Base-by-base conservation (phyloP, 768 basidiomycete genomes). In the Mycena indigotica region DNA sequence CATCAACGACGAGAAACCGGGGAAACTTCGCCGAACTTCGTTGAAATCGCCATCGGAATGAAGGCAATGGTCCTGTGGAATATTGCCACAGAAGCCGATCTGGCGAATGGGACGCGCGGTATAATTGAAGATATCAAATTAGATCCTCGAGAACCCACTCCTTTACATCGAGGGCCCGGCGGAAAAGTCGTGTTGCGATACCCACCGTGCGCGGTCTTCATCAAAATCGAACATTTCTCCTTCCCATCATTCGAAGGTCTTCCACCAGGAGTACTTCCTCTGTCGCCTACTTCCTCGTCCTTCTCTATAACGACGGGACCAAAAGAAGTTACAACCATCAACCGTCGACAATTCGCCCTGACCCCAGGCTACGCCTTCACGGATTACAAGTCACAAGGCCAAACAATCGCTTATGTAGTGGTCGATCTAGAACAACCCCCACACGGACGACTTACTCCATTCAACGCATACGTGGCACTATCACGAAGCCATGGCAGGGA, bases 61-160 rank as follows among this genome's bases (percentile, higher is more conserved):
- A 12, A n/a, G 24, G 53, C 24, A 5, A 55, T 55, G 53, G 53
- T 55, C 40, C 21, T 44, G 25, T 24, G 21, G 23, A 55, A 55
- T 28, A 55, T 55, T 28, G 21, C 44, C 12, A 49, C 53, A 10
- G 24, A 55, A 8, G 21, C 53, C 19, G 53, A 55, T 46, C 44
- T 55, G 13, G 53, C 53, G 5, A 55, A 55, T 28, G 53, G 53
- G 8, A 55, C 40, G 26, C 26, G 53, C 13, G 53, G 53, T 2
- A 8, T n/a, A 10, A 25, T 55, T 5, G 40, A 17, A 8, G 44
- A 55, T 28, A 49, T 55, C 49, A 19, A 28, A 3, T 28, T 35
- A 8, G 32, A 35, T 17, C 8, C 32, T 35, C 32, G 32, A 35
- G 32, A 35, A 17, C 32, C 32, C 8, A 8, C 17, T 8, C 32